Base-by-base conservation (phyloP, 23 red algal genomes). In the Pyropia haitanensis region DNA sequence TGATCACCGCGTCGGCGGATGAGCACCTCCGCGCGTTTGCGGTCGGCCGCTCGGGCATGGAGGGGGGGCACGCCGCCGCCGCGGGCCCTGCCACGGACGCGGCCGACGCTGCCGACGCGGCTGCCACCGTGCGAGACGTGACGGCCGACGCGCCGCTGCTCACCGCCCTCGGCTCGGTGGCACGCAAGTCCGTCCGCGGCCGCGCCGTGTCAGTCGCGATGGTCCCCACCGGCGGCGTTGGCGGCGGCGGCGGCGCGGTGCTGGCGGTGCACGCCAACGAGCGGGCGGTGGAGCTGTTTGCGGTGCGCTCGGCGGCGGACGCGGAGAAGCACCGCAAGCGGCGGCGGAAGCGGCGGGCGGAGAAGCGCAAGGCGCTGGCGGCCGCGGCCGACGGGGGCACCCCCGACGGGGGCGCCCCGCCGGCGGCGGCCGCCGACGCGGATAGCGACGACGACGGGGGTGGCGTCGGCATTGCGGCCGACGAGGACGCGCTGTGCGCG, bases 1-100 rank as follows among this genome's bases (percentile, higher is more conserved):
- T 96, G 26, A 28, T 96, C 14, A 71, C 69, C 8, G 91, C 64
- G 3, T 71, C 75, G 21, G 64, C 57, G 19, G 79, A 79, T 56
- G 51, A 60, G 51, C 64, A 88, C 21, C 27, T 96, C 7, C 75
- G 63, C 24, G 64, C 46, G 2, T 96, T 46, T 13, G 39, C 39
- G 53, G 65, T 48, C 31, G 15, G 16, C 20, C 53, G 53, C 27
- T 3, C 46, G 1, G 39, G 14, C 20, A 9, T 3, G 10, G 7
- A 12, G 7, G 10, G 39, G 39, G 39, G 13, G n/a, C n/a, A 78
- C 30, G 58, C 20, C 5, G 27, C 79, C 28, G 24, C 26, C 26
- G 66, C 60, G 8, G 56, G 22, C 24, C 22, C 59, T 14, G 32
- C 25, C n/a, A 39, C 33, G 12, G 68, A 75, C 19, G 13, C 14